phyloP scores from a whole-genome alignment of 257 asterid species.

The Forsythia suspensa region DNA sequence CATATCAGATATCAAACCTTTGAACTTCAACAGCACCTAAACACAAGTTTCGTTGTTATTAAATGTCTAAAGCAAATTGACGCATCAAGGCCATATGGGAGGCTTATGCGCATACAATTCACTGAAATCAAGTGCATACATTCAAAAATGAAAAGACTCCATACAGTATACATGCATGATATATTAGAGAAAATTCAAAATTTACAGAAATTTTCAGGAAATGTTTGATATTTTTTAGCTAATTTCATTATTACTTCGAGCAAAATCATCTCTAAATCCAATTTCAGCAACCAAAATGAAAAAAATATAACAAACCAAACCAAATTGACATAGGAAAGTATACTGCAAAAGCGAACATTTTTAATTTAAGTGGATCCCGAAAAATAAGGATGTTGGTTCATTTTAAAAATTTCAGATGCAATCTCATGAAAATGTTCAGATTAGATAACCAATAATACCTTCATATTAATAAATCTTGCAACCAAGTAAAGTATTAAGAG shows the following conservation, averaged over 20 bases:
- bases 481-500: not conserved
- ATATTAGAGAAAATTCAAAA: constrained; percentile 2
- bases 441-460: not conserved
- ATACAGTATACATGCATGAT: not conserved
- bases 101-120: not conserved
- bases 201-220: not conserved
- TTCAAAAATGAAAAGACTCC: not conserved
- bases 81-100: not conserved
- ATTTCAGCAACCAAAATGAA: not conserved
- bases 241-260: not conserved
- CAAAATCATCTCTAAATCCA: not conserved
- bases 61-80: not conserved
- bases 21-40: not conserved
- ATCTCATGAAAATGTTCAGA: not conserved
- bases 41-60: not conserved
- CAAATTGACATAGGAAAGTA: not conserved
- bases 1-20: not conserved
- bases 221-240: not conserved
- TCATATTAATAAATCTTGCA: not conserved
- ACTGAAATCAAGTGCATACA: not conserved
- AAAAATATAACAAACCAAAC: not conserved
- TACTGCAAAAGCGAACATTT: not conserved
- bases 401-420: not conserved
- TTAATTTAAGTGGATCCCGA: not conserved
- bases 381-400: not conserved